Evolutionary conservation across 2,329 filamentous ascomycete genomes (phyloP), one percentile per base, ranked within the genome.

Genomic region (Neodidymelliopsis sp.): DNA sequence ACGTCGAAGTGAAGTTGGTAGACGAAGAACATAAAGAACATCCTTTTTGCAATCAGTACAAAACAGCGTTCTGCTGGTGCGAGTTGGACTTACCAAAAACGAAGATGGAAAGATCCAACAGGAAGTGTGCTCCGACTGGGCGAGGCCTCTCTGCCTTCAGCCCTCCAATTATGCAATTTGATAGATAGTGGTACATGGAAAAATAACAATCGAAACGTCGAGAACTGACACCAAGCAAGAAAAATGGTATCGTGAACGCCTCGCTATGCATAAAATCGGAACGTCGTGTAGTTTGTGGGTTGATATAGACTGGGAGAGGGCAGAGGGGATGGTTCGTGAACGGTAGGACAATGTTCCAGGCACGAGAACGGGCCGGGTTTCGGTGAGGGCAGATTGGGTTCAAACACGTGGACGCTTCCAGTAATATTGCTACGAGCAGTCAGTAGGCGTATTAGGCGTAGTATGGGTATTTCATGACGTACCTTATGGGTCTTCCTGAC

Each of bases 401-500:
- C 55, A 70, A 34, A 64, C 61, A 27, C 77, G 74, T 16, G 84
- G 85, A 63, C 84, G 83, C 63, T 84, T 84, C 85, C 85, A 88
- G 75, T 84, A 88, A 71, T 88, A 87, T 88, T 87, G 85, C 85
- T 88, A 56, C 13, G 11, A 4, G 2, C 24, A 24, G 46, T 66
- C 42, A 66, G 56, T 29, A 44, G 7, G 12, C 13, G 25, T 23
- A 45, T 41, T 16, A 18, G 18, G 8, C 38, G 18, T 10, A 24
- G 28, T 1, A n/a, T 12, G 12, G 19, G 4, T 12, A 25, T 24
- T 20, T n/a, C 12, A 15, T 40, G 22, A 54, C 73, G 79, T 82
- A 97, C 93, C 90, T 97, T 97, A 75, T 99, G 94, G 70, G 94
- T 90, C 77, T 97, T 97, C 66, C 94, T 84, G 69, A 94, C 97